Evolutionary conservation across 352 stramenopile species (phyloP), one percentile per base, ranked within the genome.

Genomic region (Phytophthora cajani): DNA sequence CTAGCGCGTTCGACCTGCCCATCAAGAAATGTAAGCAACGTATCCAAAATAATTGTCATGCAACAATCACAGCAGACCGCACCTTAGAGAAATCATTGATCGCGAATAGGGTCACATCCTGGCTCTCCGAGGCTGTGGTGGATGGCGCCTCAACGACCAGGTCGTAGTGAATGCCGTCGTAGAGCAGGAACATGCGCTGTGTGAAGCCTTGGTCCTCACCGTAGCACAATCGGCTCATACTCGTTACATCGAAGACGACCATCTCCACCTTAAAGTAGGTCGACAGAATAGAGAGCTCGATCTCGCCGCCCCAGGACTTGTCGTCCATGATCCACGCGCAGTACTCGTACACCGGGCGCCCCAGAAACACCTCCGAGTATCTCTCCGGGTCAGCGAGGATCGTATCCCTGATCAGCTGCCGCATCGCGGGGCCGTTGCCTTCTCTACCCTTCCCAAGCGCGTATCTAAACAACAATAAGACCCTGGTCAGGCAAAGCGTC

Each of bases 71-170:
- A n/a, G n/a, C 19, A 19, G 27, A 25, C 23, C 64, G 33, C 38
- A 92, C 87, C 74, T 94, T 95, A n/a, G 72, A 57, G 46, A 95
- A 94, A 74, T 95, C 86, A 54, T 95, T 95, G 68, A 95, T 94
- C 4, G 86, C 59, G 54, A 95, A 95, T 14, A 93, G 75, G 12
- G 83, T 84, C 30, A 77, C 74, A 51, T 95, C 86, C 17, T 84
- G 78, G 32, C 73, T 80, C 58, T 89, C 79, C 0, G 81, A 65
- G 12, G 84, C 77, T 7, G 71, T 79, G 19, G 77, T 62, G 0
- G 78, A 90, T 14, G 81, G 75, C 0, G 80, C 64, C 53, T 95
- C 88, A 10, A 92, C 84, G 16, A 94, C 79, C 23, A 94, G 62
- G 64, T 96, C 89, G 64, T 96, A 96, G 57, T 96, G 89, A 42